These are phyloP conservation scores for Haberlea rhodopensis DNA, from an alignment of 257 asterid genomes.

Conservation along the genomic window DNA sequence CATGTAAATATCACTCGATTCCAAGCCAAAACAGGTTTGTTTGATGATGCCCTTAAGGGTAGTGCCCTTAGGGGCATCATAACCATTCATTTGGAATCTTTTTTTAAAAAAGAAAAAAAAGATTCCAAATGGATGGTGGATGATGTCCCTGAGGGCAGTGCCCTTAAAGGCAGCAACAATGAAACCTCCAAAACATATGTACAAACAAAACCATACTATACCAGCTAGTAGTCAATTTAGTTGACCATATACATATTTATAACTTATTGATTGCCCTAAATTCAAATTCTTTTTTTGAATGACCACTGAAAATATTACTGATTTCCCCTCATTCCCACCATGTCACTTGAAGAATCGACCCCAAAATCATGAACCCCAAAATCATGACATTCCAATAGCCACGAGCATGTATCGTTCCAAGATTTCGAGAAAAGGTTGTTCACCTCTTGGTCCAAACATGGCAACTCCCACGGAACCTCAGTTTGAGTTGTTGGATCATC, in stretches of 20 bases:
- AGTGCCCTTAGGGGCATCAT: too few relatives aligned
- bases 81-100: too few relatives aligned
- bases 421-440: conserved; percentile 24
- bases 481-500: conserved; percentile 36
- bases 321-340: neutral
- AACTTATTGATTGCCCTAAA: neutral
- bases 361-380: conserved; percentile 81
- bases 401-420: conserved; percentile 53
- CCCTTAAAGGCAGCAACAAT: too few relatives aligned
- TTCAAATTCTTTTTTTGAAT: conserved; percentile 3
- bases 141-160: too few relatives aligned
- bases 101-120: too few relatives aligned
- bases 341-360: conserved; percentile 34
- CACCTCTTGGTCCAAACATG: conserved; percentile 19
- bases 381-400: conserved; percentile 76
- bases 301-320: neutral
- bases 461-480: conserved; percentile 46
- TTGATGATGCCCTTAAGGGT: too few relatives aligned
- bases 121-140: too few relatives aligned
- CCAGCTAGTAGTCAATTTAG: neutral
- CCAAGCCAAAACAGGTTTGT: too few relatives aligned
- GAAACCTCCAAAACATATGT: too few relatives aligned
- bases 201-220: neutral
- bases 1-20: too few relatives aligned
- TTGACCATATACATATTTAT: neutral